phyloP scores from a whole-genome alignment of 352 stramenopile genomes.

The Halophytophthora batemanensis region DNA sequence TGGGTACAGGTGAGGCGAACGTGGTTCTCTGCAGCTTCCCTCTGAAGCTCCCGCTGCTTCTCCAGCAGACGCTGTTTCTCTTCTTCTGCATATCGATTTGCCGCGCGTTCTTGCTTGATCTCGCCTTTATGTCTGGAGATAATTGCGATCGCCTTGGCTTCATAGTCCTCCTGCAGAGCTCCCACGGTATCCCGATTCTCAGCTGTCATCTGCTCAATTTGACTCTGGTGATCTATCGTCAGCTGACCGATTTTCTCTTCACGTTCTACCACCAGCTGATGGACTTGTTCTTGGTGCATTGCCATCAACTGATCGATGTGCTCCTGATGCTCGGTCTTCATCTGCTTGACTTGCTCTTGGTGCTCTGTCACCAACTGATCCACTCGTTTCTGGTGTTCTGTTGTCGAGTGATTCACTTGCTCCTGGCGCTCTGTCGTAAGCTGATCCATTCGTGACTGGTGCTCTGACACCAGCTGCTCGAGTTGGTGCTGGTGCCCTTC shows the following conservation, averaged over 20 bases:
- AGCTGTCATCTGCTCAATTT: not conserved
- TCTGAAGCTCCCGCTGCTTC: slow-evolving; percentile 1
- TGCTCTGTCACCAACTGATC: slow-evolving; percentile 18
- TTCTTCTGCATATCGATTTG: not conserved
- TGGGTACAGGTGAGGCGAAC: slow-evolving; percentile 15
- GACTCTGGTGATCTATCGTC: not conserved
- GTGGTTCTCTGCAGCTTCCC: slow-evolving; percentile 14
- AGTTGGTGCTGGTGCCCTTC: slow-evolving; percentile 5
- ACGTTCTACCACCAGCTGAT: slow-evolving; percentile 4
- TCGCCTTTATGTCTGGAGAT: not conserved
- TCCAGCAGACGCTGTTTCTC: not conserved
- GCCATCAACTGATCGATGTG: slow-evolving; percentile 3
- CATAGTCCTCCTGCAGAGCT: slow-evolving; percentile 8
- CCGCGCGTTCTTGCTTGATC: slow-evolving; percentile 3
- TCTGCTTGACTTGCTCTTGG: slow-evolving; percentile 6
- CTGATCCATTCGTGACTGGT: slow-evolving; percentile 7
- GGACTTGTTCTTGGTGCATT: slow-evolving; percentile 1
- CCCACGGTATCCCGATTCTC: slow-evolving; percentile 13
- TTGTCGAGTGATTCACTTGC: not conserved
- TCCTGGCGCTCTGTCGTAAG: not conserved
- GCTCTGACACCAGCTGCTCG: slow-evolving; percentile 17
- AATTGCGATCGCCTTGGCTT: slow-evolving; percentile 4
- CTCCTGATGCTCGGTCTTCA: not conserved
- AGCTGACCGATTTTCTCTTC: slow-evolving; percentile 13
- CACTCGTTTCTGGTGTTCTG: slow-evolving; percentile 3